phyloP scores from a whole-genome alignment of 257 asterid species.

The Nicotiana tabacum region DNA sequence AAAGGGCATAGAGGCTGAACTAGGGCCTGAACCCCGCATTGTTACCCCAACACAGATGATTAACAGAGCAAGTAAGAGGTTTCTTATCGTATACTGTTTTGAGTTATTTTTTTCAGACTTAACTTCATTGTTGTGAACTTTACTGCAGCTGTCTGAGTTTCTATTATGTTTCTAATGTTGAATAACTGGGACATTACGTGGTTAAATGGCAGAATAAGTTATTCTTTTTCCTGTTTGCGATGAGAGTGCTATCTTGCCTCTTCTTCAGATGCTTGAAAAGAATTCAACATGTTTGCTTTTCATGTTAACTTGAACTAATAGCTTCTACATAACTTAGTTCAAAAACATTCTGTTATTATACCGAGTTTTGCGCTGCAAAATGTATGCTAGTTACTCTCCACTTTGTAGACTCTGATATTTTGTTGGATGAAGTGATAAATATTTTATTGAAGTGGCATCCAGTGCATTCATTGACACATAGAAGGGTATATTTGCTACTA shows the following conservation, averaged over 20 bases:
- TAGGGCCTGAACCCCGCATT: constrained; percentile 64
- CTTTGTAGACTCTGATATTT: too few species aligned
- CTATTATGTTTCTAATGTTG: neutral
- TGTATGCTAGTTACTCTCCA: neutral
- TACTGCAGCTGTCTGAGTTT: neutral
- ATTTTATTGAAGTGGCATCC: too few species aligned
- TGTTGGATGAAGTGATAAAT: too few species aligned
- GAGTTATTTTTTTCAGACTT: constrained; percentile 7
- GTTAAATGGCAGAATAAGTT: neutral
- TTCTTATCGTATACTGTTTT: neutral
- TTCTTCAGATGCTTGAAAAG: neutral
- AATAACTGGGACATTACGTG: neutral
- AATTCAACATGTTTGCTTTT: neutral
- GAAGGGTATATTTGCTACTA: too few species aligned
- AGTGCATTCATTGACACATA: too few species aligned
- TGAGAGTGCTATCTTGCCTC: neutral
- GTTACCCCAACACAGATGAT: constrained; percentile 93
- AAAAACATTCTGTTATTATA: neutral
- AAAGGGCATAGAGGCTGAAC: constrained; percentile 86
- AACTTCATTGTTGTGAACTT: neutral
- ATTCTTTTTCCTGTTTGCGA: neutral
- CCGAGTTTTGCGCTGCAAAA: too few species aligned
- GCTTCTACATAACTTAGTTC: neutral
- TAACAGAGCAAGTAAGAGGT: constrained; percentile 60
- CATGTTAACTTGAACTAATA: neutral